A percentile compares a stretch with the other conserved stretches of the same genome.
Conservation (phyloP, 2,329 filamentous ascomycete genomes). For the Talaromyces marneffei region DNA sequence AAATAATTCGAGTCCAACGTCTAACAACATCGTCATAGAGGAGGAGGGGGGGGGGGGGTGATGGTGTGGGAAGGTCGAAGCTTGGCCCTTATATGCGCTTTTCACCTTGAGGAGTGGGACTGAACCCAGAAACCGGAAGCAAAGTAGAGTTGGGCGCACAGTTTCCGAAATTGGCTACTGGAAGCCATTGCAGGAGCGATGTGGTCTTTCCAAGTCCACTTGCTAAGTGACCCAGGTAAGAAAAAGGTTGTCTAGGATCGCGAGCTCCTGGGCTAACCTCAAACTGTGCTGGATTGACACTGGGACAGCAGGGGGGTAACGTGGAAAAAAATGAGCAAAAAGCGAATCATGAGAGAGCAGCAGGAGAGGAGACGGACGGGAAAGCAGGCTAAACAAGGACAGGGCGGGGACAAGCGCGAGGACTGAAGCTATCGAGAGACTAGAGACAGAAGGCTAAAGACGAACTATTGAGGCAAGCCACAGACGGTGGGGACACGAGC, state of each 20-base stretch:
- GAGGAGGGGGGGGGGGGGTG: no score
- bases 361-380: background rate
- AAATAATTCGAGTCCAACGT: background rate
- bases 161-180: background rate
- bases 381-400: background rate
- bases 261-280: background rate
- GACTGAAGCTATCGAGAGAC: constrained; percentile 15
- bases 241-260: no score
- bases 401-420: constrained; percentile 6
- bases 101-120: background rate
- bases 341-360: background rate
- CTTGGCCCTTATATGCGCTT: constrained; percentile 13
- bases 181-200: constrained; percentile 4
- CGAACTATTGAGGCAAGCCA: constrained; percentile 14
- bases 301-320: constrained; percentile 3
- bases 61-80: no score
- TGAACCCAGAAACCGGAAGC: background rate
- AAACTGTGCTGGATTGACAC: background rate
- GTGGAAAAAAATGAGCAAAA: background rate
- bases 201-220: background rate
- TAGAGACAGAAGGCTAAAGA: background rate
- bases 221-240: background rate
- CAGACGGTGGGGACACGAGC: constrained; percentile 8
- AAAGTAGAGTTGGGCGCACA: background rate
- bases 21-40: background rate